Percentiles rank a stretch among this genome's conserved stretches.
These are phyloP conservation scores for Solanum phureja DNA, from an alignment of 257 asterid genomes.

Conservation along the genomic window DNA sequence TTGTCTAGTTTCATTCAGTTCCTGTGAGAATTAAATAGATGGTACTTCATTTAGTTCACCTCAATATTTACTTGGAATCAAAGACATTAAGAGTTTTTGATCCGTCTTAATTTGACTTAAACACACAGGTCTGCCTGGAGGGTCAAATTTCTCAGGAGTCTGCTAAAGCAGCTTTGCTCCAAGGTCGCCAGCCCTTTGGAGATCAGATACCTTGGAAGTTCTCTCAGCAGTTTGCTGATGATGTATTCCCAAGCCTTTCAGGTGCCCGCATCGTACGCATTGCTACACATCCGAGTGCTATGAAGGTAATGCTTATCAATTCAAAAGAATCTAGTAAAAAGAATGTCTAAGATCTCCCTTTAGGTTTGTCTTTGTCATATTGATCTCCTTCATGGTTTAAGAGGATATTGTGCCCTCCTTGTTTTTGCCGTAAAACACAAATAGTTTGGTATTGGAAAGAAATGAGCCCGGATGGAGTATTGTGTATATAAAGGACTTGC, in stretches of 20 bases:
- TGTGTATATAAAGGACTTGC: not conserved
- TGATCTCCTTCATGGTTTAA: not conserved
- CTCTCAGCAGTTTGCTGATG: constrained; percentile 62
- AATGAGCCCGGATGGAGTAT: not conserved
- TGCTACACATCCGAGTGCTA: constrained; percentile 96
- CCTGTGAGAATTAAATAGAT: not conserved
- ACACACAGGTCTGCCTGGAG: constrained; percentile 63
- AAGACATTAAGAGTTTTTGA: not conserved
- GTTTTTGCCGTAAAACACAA: not conserved
- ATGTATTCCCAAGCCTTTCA: constrained; percentile 78
- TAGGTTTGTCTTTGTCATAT: not conserved
- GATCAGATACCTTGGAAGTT: constrained; percentile 98
- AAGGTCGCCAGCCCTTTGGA: constrained; percentile 72
- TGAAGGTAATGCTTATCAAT: constrained; percentile 52
- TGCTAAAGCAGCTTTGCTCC: constrained; percentile 51
- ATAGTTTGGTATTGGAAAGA: not conserved
- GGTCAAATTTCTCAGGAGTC: constrained; percentile 84
- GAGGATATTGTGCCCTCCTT: not conserved
- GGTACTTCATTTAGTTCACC: not conserved
- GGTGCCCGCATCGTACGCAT: constrained; percentile 97
- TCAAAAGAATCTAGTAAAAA: not conserved
- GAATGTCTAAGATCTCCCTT: not conserved
- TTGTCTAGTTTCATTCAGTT: not conserved
- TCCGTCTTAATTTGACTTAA: not conserved
- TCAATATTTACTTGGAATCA: not conserved